Evolutionary conservation across 1,139 yeast genomes (phyloP).

Genomic region (Spathaspora sp.): DNA sequence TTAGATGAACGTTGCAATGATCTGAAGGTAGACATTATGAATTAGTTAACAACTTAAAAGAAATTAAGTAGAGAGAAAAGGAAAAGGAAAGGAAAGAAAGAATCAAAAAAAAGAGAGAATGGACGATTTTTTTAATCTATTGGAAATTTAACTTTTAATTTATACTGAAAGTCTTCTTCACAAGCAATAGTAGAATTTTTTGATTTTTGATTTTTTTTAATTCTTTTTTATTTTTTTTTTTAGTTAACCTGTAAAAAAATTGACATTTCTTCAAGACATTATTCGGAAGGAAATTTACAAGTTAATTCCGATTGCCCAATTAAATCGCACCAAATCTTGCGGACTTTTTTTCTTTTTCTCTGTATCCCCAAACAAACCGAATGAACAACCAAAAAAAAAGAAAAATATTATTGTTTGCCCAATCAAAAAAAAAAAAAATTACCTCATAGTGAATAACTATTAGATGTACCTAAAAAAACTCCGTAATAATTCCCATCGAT

Average conservation of each 20-base stretch:
- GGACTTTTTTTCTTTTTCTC: background rate
- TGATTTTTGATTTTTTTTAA: background rate
- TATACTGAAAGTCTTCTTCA: background rate
- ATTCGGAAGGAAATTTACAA: background rate
- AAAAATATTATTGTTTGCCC: background rate
- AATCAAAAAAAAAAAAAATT: background rate
- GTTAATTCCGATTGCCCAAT: background rate
- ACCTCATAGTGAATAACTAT: too few relatives aligned
- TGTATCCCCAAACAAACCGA: background rate
- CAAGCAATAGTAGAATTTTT: background rate
- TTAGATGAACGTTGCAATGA: constrained; percentile 36
- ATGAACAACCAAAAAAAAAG: background rate
- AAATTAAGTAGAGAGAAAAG: background rate
- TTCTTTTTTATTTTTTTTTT: background rate
- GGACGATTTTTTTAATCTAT: background rate
- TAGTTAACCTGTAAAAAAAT: background rate
- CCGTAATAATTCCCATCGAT: background rate
- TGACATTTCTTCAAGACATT: background rate
- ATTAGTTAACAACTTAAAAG: constrained; percentile 2
- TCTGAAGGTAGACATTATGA: constrained; percentile 39
- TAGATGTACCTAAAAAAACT: too few relatives aligned
- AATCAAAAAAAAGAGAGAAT: constrained; percentile 1
- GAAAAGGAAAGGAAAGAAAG: constrained; percentile 2
- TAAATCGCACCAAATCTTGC: background rate
- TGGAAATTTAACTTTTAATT: background rate